Conservation (phyloP, 768 basidiomycete genomes). For the Collybia sp. region DNA sequence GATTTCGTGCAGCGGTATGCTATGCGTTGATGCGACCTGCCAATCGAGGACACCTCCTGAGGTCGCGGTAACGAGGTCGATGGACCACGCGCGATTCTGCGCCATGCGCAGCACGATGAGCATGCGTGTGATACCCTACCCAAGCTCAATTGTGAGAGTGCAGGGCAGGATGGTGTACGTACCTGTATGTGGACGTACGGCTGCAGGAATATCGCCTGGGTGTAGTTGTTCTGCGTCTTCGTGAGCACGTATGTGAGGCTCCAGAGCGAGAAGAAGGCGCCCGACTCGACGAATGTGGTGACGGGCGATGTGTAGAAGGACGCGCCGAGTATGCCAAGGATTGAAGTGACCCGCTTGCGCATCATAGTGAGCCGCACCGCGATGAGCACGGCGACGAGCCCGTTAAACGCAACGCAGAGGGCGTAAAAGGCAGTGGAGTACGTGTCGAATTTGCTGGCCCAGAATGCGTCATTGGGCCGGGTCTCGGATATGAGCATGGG, state of each 20-base stretch:
- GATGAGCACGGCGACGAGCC: slow-evolving; percentile 11
- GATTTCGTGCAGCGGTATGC: slow-evolving; percentile 21
- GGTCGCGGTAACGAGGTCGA: slow-evolving; percentile 26
- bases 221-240: slow-evolving; percentile 5
- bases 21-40: slow-evolving; percentile 32
- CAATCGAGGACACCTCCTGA: slow-evolving; percentile 29
- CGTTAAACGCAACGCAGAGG: slow-evolving; percentile 16
- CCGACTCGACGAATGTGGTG: slow-evolving; percentile 16
- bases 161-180: not conserved
- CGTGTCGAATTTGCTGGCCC: slow-evolving; percentile 3
- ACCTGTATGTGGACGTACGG: slow-evolving; percentile 16
- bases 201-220: slow-evolving; percentile 9
- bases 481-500: slow-evolving; percentile 14
- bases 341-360: slow-evolving; percentile 10
- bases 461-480: slow-evolving; percentile 3
- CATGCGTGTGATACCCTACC: slow-evolving; percentile 28
- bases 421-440: slow-evolving; percentile 13
- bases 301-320: slow-evolving; percentile 15
- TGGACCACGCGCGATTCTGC: slow-evolving; percentile 33
- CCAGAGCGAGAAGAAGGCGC: slow-evolving; percentile 17
- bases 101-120: slow-evolving; percentile 34
- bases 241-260: slow-evolving; percentile 14
- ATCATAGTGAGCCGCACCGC: slow-evolving; percentile 9
- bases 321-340: slow-evolving; percentile 15
- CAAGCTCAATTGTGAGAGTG: not conserved